Base-by-base conservation (phyloP, 2,329 filamentous ascomycete species). In the Colletotrichum sp. region DNA sequence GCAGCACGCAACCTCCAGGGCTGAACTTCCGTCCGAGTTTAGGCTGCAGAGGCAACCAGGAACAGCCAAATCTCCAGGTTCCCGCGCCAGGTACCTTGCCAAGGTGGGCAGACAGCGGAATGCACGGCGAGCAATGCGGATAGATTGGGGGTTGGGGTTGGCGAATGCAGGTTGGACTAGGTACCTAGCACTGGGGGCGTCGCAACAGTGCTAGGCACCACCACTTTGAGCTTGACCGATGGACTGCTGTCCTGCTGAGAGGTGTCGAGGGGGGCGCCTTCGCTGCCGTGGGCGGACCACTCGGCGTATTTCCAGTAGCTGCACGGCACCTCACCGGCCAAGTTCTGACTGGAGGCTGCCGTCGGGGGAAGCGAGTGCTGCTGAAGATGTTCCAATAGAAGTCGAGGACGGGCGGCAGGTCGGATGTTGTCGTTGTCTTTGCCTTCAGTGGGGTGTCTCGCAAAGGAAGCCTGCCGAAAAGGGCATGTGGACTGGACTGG, bases 141-240 rank as follows among this genome's bases (percentile, higher is more conserved):
- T 13, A n/a, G 44, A 24, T 52, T 52, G 44, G 44, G 44, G 44
- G 44, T 22, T 52, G 44, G 44, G 44, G 44, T 22, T 52, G 55
- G 48, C 64, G 22, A 44, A 30, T 60, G 52, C 52, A 67, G 39
- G 52, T 63, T 26, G 55, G 30, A 32, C 62, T 34, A 67, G 69
- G 72, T 55, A 75, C 69, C 72, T 55, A 74, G 72, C 72, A 74
- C 68, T 65, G 60, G 57, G 34, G 22, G 60, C 34, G 44, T 71
- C 36, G 68, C 22, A 26, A 32, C 55, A 66, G 52, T 55, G 73
- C 70, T 44, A 71, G 73, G 69, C 69, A 75, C 73, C 72, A 62
- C 44, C 34, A 22, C 71, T 68, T 28, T 30, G 70, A 52, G 26
- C 30, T 32, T 70, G 71, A 62, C 30, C 36, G 68, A 24, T 39